Evolutionary conservation across 1,284 basidiomycete species (phyloP).

Genomic region (Tremellales sp.): DNA sequence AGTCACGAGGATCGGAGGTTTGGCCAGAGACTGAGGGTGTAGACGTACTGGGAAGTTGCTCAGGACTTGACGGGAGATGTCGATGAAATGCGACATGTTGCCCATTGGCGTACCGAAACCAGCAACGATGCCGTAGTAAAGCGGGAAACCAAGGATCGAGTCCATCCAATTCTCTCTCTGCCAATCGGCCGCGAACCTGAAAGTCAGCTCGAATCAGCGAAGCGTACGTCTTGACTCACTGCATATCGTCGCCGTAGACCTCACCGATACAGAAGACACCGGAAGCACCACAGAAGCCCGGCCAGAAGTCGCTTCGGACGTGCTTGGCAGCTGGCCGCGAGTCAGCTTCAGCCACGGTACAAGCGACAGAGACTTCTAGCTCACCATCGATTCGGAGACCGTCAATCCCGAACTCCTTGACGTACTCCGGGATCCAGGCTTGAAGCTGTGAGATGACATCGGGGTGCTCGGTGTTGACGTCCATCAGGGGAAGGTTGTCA

Average conservation of each 20-base stretch:
- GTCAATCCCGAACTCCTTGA: conserved; percentile 59
- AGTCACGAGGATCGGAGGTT: background rate
- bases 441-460: conserved; percentile 58
- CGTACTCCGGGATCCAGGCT: conserved; percentile 60
- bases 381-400: conserved; percentile 68
- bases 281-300: conserved; percentile 60
- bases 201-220: conserved; percentile 2
- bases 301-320: conserved; percentile 42
- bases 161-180: conserved; percentile 44
- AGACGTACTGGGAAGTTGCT: conserved; percentile 44
- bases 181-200: conserved; percentile 30
- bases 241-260: conserved; percentile 60
- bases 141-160: conserved; percentile 56
- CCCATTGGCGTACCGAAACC: conserved; percentile 58
- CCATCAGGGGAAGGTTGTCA: conserved; percentile 61
- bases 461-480: conserved; percentile 66
- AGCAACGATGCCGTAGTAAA: conserved; percentile 61
- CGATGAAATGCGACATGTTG: conserved; percentile 61
- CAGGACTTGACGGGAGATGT: conserved; percentile 58
- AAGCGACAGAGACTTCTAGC: conserved; percentile 5
- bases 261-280: conserved; percentile 82
- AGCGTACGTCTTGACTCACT: conserved; percentile 46
- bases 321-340: conserved; percentile 58
- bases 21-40: background rate
- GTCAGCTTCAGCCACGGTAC: background rate